These are phyloP conservation scores for Kondoa malvinella DNA, from an alignment of 768 basidiomycete species.

Conservation along the genomic window DNA sequence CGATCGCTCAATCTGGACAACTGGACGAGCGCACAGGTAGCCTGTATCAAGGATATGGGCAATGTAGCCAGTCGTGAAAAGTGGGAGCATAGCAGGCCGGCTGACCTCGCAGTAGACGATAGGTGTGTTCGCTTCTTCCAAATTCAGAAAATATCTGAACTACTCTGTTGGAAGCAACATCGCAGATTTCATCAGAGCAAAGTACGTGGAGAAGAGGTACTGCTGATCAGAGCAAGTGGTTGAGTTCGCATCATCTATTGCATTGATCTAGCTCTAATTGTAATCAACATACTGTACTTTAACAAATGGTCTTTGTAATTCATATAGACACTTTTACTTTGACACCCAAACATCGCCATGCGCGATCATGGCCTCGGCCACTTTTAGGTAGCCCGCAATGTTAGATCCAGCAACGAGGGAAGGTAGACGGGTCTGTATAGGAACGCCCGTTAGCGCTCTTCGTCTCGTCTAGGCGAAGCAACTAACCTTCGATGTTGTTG, in stretches of 20 bases:
- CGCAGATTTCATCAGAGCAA: background rate
- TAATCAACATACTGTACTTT: too few relatives aligned
- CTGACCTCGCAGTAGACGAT: background rate
- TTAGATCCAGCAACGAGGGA: constrained; percentile 51
- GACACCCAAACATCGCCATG: constrained; percentile 64
- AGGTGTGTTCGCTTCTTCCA: background rate
- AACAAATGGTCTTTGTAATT: constrained; percentile 1
- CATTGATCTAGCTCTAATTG: too few relatives aligned
- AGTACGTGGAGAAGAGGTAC: background rate
- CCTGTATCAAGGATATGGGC: background rate
- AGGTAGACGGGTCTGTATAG: constrained; percentile 34
- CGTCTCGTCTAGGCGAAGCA: background rate
- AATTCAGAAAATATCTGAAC: background rate
- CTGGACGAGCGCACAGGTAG: background rate
- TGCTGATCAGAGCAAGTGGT: background rate
- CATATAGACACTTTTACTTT: background rate
- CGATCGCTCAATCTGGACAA: constrained; percentile 1
- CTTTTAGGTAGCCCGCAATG: constrained; percentile 51
- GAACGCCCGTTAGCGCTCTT: background rate
- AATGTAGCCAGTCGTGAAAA: background rate
- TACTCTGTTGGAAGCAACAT: background rate
- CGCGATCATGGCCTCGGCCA: constrained; percentile 54
- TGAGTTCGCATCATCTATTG: too few relatives aligned
- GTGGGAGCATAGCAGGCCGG: background rate
- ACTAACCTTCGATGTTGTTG: constrained; percentile 17